A percentile compares a stretch with the other conserved stretches of the same genome.
These are phyloP conservation scores for Athelia sp. DNA, from an alignment of 1,284 basidiomycete genomes.

Conservation along the genomic window DNA sequence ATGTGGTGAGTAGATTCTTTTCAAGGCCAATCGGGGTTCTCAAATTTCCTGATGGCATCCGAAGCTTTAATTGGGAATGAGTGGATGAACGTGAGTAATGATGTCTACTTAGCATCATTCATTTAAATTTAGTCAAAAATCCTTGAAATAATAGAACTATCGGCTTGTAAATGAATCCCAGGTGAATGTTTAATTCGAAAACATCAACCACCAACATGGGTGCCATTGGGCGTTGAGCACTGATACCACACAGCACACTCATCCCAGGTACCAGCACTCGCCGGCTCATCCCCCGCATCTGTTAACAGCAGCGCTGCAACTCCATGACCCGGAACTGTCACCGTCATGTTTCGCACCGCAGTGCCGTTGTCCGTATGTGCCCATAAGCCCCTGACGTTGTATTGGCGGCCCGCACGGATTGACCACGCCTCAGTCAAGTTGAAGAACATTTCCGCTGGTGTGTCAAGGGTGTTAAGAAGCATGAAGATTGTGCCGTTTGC, in stretches of 20 bases:
- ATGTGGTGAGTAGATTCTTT: constrained; percentile 14
- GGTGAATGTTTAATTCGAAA: no score
- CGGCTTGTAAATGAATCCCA: no score
- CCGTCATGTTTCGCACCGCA: constrained; percentile 33
- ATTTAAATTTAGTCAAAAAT: no score
- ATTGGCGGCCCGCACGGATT: constrained; percentile 35
- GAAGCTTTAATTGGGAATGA: constrained; percentile 16
- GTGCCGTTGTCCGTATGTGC: constrained; percentile 36
- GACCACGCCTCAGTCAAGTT: constrained; percentile 37
- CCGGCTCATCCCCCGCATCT: constrained; percentile 36
- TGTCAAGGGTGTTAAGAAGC: constrained; percentile 34
- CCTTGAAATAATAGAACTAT: no score
- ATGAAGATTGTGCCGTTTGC: constrained; percentile 42
- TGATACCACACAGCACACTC: no score
- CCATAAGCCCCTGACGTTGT: constrained; percentile 36
- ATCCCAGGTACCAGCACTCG: constrained; percentile 6
- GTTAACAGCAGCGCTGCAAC: constrained; percentile 33
- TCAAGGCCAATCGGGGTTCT: neutral
- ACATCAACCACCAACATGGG: no score
- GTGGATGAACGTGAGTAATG: no score
- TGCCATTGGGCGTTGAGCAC: no score
- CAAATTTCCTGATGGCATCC: constrained; percentile 22
- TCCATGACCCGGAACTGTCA: constrained; percentile 33
- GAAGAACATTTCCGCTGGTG: constrained; percentile 32
- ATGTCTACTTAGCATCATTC: no score